These are phyloP conservation scores for Cubamyces lactineus DNA, from an alignment of 768 basidiomycete genomes.

Conservation along the genomic window DNA sequence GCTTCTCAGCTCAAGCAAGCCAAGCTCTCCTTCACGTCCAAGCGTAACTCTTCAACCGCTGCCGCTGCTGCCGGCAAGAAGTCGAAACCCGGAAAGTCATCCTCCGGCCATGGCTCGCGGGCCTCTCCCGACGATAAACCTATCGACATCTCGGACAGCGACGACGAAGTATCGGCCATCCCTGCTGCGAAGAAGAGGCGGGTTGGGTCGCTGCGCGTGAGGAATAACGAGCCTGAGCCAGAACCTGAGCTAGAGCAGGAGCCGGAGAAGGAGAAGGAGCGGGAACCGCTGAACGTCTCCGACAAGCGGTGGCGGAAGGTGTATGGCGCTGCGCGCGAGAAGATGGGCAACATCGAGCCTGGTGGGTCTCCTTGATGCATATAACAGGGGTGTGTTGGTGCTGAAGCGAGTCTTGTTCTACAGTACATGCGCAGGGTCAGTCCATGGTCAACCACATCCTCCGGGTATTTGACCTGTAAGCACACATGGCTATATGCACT, in stretches of 20 bases:
- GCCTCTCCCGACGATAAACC: constrained; percentile 2
- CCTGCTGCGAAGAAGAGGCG: constrained; percentile 11
- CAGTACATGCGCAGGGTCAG: constrained; percentile 70
- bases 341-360: constrained; percentile 58
- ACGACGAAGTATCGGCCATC: constrained; percentile 3
- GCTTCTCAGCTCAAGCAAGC: constrained; percentile 10
- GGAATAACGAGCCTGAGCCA: background rate
- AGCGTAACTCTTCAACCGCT: constrained; percentile 13
- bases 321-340: constrained; percentile 48
- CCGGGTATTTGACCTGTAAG: constrained; percentile 76
- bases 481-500: background rate
- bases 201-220: background rate
- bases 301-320: constrained; percentile 49
- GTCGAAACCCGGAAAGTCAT: background rate
- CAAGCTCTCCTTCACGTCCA: constrained; percentile 19
- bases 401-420: background rate
- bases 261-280: background rate
- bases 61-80: constrained; percentile 7
- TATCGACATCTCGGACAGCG: constrained; percentile 18
- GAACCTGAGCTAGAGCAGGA: constrained; percentile 1
- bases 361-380: constrained; percentile 49
- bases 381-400: background rate
- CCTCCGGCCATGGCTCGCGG: background rate
- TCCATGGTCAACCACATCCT: constrained; percentile 72
- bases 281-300: constrained; percentile 7